phyloP scores from a whole-genome alignment of 495 filamentous ascomycete species.

The Aspergillus biplanus region DNA sequence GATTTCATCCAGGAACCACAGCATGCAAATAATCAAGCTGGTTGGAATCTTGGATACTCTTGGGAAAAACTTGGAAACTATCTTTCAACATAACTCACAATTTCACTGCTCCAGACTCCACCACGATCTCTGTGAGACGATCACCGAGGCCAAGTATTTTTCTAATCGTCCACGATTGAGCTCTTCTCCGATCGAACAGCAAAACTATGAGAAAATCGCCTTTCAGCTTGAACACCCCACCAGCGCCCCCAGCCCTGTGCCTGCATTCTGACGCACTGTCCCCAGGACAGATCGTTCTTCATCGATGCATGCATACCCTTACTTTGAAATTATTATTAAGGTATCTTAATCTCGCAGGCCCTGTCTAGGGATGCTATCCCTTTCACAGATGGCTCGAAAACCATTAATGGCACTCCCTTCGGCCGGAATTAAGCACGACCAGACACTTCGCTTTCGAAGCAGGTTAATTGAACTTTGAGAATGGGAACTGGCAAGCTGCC shows the following conservation, averaged over 20 bases:
- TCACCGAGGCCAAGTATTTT: conserved; percentile 1
- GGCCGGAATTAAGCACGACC: not conserved
- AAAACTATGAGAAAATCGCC: not conserved
- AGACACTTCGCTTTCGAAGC: not conserved
- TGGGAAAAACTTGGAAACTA: conserved; percentile 12
- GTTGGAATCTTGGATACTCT: conserved; percentile 14
- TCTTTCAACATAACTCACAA: not conserved
- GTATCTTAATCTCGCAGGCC: conserved; percentile 14
- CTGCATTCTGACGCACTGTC: conserved; percentile 10
- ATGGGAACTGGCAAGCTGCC: not conserved
- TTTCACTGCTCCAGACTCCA: not conserved
- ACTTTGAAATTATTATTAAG: conserved; percentile 7
- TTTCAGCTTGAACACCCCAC: not conserved
- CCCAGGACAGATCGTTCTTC: conserved; percentile 6
- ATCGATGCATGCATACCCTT: conserved; percentile 21
- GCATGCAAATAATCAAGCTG: conserved; percentile 10
- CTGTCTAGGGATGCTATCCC: conserved; percentile 14
- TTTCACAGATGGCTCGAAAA: not conserved
- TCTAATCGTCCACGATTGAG: not conserved
- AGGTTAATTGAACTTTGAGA: not conserved
- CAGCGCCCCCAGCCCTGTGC: not conserved
- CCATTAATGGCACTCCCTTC: not conserved
- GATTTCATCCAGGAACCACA: conserved; percentile 15
- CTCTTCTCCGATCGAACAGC: not conserved
- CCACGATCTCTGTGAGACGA: not conserved